Evolutionary conservation across 2,329 filamentous ascomycete species (phyloP).

Genomic region (Colletotrichum sp.): DNA sequence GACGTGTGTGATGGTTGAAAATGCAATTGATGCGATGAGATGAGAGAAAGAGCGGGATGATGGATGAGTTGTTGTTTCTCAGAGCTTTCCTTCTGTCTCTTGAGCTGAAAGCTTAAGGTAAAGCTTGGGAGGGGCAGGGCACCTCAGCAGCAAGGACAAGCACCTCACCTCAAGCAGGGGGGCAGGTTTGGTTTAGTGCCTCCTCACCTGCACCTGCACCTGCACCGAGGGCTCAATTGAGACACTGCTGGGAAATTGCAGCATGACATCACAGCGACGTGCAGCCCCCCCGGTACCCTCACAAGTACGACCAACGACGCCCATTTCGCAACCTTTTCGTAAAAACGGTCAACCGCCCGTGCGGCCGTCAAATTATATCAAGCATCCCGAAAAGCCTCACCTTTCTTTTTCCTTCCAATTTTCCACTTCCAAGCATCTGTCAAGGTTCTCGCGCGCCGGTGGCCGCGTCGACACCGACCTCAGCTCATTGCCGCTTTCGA

Average conservation of each 20-base stretch:
- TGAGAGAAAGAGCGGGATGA: not conserved
- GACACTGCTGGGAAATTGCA: conserved; percentile 8
- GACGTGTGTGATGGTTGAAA: not conserved
- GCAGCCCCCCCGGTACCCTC: not conserved
- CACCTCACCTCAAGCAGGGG: not conserved
- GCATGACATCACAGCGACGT: conserved; percentile 19
- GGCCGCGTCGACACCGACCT: not conserved
- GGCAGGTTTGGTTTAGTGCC: not conserved
- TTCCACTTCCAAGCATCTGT: not conserved
- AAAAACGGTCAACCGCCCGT: not conserved
- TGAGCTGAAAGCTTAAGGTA: conserved; percentile 7
- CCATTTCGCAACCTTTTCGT: not conserved
- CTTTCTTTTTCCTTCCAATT: not conserved
- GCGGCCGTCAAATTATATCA: not conserved
- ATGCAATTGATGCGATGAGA: not conserved
- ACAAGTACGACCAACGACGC: not conserved
- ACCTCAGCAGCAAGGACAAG: not conserved
- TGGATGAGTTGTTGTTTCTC: not conserved
- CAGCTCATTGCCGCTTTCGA: not conserved
- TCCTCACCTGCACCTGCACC: not conserved
- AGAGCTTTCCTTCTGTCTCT: not conserved
- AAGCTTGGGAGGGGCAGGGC: not conserved
- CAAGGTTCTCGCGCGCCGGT: not conserved
- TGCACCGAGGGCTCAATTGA: conserved; percentile 3
- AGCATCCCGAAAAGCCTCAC: not conserved